phyloP scores from a whole-genome alignment of 1,139 yeast species.

The Yamadazyma atmosphaerica region DNA sequence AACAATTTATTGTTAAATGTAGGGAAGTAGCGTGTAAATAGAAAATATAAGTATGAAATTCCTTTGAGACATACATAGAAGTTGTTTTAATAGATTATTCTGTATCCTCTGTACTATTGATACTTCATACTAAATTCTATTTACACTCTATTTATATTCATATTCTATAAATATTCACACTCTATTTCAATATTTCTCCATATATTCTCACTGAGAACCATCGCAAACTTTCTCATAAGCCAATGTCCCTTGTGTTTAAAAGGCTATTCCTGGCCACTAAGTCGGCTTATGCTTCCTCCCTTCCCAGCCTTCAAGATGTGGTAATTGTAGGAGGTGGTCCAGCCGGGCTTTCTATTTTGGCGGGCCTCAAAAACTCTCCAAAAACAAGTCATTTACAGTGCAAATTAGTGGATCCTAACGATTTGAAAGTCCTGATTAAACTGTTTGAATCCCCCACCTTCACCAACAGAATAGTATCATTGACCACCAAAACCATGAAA shows the following conservation, averaged over 20 bases:
- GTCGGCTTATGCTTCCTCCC: no score
- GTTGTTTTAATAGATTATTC: no score
- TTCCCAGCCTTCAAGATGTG: slow-evolving; percentile 54
- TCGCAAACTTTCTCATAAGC: no score
- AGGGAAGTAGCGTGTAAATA: slow-evolving; percentile 28
- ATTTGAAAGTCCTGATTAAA: slow-evolving; percentile 49
- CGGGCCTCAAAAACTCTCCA: slow-evolving; percentile 72
- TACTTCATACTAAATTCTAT: no score
- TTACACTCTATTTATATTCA: no score
- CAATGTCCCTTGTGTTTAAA: not conserved
- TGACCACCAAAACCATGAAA: slow-evolving; percentile 77
- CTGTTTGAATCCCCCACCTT: slow-evolving; percentile 48
- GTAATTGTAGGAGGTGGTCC: slow-evolving; percentile 97
- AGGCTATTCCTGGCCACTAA: not conserved
- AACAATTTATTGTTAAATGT: slow-evolving; percentile 43
- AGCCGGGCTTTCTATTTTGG: slow-evolving; percentile 85
- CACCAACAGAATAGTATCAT: slow-evolving; percentile 81
- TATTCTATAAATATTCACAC: no score
- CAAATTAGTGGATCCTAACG: slow-evolving; percentile 72
- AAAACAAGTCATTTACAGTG: slow-evolving; percentile 60
- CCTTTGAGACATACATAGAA: no score
- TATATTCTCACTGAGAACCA: no score
- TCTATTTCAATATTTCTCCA: no score
- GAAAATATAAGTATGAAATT: no score
- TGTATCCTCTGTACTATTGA: no score